These are phyloP conservation scores for Leccinellum albellum DNA, from an alignment of 768 basidiomycete genomes.

Conservation along the genomic window DNA sequence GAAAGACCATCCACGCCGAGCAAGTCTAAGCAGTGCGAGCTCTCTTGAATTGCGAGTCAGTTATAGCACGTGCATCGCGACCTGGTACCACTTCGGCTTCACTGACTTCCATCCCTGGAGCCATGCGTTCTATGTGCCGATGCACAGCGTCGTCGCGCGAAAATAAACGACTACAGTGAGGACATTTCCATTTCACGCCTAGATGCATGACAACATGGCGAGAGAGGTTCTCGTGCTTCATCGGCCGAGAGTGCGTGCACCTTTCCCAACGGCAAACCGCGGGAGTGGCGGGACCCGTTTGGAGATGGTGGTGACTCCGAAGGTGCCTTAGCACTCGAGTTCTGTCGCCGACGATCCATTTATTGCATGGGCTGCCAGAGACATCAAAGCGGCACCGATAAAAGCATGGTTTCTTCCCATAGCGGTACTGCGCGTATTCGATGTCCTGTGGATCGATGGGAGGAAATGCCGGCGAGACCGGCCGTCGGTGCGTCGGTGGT, in stretches of 20 bases:
- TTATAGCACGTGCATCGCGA: slow-evolving; percentile 10
- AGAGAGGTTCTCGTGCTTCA: slow-evolving; percentile 33
- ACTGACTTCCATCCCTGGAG: slow-evolving; percentile 17
- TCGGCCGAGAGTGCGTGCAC: slow-evolving; percentile 20
- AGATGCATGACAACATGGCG: slow-evolving; percentile 30
- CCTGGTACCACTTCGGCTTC: slow-evolving; percentile 25
- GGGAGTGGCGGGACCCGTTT: slow-evolving; percentile 11
- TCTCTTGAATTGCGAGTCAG: slow-evolving; percentile 2
- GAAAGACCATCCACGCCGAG: not conserved
- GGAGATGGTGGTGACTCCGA: slow-evolving; percentile 21
- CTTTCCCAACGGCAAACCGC: slow-evolving; percentile 22
- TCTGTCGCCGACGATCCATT: slow-evolving; percentile 26
- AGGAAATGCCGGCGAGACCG: not conserved
- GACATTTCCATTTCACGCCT: slow-evolving; percentile 29
- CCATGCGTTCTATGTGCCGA: slow-evolving; percentile 30
- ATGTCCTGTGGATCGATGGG: slow-evolving; percentile 18
- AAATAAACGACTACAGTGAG: slow-evolving; percentile 22
- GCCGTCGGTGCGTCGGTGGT: not conserved
- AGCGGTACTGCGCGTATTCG: slow-evolving; percentile 20
- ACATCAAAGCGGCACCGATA: slow-evolving; percentile 27
- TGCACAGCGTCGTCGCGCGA: slow-evolving; percentile 33
- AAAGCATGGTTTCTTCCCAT: slow-evolving; percentile 14
- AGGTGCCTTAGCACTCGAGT: slow-evolving; percentile 26
- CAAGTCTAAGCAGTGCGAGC: slow-evolving; percentile 4
- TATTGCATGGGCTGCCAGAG: slow-evolving; percentile 22